Base-by-base conservation (phyloP, 192 early-diverging fungal species). In the Coemansia javaensis region DNA sequence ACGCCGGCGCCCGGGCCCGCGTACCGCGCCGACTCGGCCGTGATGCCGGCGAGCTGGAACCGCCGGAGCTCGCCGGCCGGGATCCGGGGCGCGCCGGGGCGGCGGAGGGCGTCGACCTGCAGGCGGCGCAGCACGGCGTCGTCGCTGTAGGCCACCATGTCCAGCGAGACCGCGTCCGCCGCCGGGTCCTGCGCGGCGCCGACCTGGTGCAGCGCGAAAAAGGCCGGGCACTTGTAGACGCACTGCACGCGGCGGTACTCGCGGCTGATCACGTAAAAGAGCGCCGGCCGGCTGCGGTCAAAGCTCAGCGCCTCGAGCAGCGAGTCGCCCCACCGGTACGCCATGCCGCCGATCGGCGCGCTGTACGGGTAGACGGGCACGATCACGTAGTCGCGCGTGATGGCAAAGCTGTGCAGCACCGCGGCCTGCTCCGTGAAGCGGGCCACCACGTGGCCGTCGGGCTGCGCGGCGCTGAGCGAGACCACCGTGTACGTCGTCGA, bases 211-310 rank as follows among this genome's bases (percentile, higher is more conserved):
- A 89, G 77, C 36, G 81, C 81, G 65, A 56, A 71, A 33, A 75
- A 65, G 11, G 86, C 35, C 4, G 82, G 82, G 0, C 82, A 63
- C 44, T 75, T 75, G 74, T 88, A 92, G 9, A 79, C 80, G 32
- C 80, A 82, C 36, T 86, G 77, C 30, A 83, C 81, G 34, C 79
- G 69, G 18, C 82, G 70, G 51, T 80, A 77, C 53, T 79, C 64
- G 50, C 88, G 76, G 13, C 83, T 85, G 38, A 92, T 79, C 16
- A 92, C 82, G 57, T 88, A 83, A 37, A 90, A 85, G 8, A 80
- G 50, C 5, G 77, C 81, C 1, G 82, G 78, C 23, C 79, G 75
- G 22, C 57, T 33, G 3, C 43, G 62, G 50, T 82, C 79, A 62
- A 84, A 92, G 5, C 68, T 42, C 53, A 89, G 77, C 3, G 87